Percentiles rank a stretch among this genome's conserved stretches.
These are phyloP conservation scores for Phialemonium atrogriseum DNA, from an alignment of 2,329 filamentous ascomycete species.

Conservation along the genomic window DNA sequence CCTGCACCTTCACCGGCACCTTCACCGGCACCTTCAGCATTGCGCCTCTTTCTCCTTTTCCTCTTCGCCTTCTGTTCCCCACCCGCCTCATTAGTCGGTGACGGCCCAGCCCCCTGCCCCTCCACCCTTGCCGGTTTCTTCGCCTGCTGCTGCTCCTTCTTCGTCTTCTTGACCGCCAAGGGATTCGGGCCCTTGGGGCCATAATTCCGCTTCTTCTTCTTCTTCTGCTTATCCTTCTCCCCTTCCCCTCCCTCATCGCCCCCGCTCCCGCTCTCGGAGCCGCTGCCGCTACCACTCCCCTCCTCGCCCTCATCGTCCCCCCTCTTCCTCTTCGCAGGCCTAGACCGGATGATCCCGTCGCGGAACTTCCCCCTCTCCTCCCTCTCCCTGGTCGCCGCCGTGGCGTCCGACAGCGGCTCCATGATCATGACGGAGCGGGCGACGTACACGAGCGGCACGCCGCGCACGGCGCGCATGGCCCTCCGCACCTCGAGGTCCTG, in stretches of 20 bases:
- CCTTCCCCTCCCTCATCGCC: conserved; percentile 20
- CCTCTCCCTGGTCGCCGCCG: conserved; percentile 51
- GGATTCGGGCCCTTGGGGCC: conserved; percentile 25
- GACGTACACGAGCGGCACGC: conserved; percentile 72
- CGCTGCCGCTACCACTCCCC: conserved; percentile 23
- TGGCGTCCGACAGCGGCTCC: conserved; percentile 58
- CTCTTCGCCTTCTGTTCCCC: conserved; percentile 23
- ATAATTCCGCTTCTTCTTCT: conserved; percentile 23
- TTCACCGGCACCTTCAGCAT: conserved; percentile 5
- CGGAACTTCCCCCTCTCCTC: conserved; percentile 71
- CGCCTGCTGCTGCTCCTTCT: conserved; percentile 19
- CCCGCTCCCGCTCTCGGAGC: conserved; percentile 34
- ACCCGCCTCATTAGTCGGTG: conserved; percentile 21
- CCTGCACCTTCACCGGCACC: conserved; percentile 3
- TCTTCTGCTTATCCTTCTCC: conserved; percentile 15
- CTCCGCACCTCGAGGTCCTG: conserved; percentile 59
- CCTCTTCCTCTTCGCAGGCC: conserved; percentile 41
- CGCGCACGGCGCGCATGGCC: conserved; percentile 56
- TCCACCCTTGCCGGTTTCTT: conserved; percentile 14
- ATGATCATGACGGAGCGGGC: conserved; percentile 71
- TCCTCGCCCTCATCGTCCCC: conserved; percentile 29
- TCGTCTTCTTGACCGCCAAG: conserved; percentile 24
- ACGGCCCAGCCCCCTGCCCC: conserved; percentile 17
- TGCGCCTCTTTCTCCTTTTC: conserved; percentile 15
- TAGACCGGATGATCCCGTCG: conserved; percentile 50